Evolutionary conservation across 768 basidiomycete species (phyloP).

Genomic region (Leucocoprinus sp.): DNA sequence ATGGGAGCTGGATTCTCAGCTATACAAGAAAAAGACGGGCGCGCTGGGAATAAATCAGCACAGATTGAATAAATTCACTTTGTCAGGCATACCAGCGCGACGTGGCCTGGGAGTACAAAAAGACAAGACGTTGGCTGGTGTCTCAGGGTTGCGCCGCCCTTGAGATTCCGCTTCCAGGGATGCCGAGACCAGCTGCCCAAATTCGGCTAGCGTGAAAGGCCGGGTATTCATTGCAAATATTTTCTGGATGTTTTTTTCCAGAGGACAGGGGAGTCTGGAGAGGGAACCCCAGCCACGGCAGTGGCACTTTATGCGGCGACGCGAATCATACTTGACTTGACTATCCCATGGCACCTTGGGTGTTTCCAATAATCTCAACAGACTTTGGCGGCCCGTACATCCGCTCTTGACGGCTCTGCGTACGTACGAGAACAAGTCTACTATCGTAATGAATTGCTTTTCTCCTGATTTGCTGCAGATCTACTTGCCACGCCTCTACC

Average conservation of each 20-base stretch:
- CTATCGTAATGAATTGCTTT: no score
- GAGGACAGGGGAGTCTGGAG: not conserved
- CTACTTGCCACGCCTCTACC: no score
- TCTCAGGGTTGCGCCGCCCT: conserved; percentile 1
- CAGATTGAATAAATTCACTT: not conserved
- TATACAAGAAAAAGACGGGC: not conserved
- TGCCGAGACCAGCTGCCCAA: conserved; percentile 5
- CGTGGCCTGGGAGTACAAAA: conserved; percentile 1
- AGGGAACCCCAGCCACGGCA: not conserved
- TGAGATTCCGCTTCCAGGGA: conserved; percentile 4
- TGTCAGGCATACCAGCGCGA: not conserved
- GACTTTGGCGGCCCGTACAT: no score
- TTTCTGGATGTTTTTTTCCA: not conserved
- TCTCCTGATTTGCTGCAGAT: no score
- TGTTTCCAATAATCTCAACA: no score
- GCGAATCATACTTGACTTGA: no score
- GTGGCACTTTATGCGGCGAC: conserved; percentile 8
- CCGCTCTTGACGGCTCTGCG: no score
- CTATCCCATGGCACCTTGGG: no score
- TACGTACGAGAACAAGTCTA: no score
- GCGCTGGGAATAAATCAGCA: not conserved
- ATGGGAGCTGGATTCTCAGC: conserved; percentile 3
- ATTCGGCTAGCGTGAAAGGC: conserved; percentile 10
- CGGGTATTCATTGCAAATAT: not conserved
- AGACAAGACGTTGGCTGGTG: conserved; percentile 1